A percentile compares a stretch with the other conserved stretches of the same genome.
These are phyloP conservation scores for Peterozyma toletana DNA, from an alignment of 805 yeast species.

Conservation along the genomic window DNA sequence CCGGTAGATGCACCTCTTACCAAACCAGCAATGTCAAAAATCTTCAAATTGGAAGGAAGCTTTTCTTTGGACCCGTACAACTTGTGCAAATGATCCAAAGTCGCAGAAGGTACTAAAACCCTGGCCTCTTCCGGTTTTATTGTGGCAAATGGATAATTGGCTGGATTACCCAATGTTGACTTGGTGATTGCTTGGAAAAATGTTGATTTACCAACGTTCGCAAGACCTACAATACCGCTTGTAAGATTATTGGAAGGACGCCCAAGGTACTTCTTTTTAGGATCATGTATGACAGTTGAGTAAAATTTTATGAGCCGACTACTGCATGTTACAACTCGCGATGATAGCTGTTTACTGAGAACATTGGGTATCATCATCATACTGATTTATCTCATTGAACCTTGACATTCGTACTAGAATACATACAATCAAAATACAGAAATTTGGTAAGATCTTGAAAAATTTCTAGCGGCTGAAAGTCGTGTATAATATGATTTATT, in stretches of 20 bases:
- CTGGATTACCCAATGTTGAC: slow-evolving; percentile 92
- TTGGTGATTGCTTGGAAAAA: slow-evolving; percentile 95
- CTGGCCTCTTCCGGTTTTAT: slow-evolving; percentile 98
- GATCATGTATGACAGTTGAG: too few species aligned
- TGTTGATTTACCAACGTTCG: slow-evolving; percentile 93
- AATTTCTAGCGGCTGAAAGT: too few species aligned
- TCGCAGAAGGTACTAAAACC: slow-evolving; percentile 85
- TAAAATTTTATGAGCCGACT: too few species aligned
- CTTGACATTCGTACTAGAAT: too few species aligned
- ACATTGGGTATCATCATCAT: too few species aligned
- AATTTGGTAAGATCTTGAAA: too few species aligned
- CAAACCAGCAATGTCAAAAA: slow-evolving; percentile 96
- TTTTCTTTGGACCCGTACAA: slow-evolving; percentile 77
- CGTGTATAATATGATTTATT: too few species aligned
- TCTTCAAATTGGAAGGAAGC: slow-evolving; percentile 89
- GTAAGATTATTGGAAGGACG: slow-evolving; percentile 33
- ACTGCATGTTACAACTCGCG: too few species aligned
- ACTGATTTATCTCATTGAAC: too few species aligned
- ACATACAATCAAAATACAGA: too few species aligned
- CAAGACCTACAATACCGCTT: slow-evolving; percentile 91
- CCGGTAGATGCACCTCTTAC: slow-evolving; percentile 96
- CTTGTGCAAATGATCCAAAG: slow-evolving; percentile 70
- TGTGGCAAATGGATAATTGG: slow-evolving; percentile 97
- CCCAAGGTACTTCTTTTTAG: slow-evolving; percentile 14
- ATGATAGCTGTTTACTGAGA: too few species aligned